phyloP scores from a whole-genome alignment of 352 stramenopile species.

The Peronospora destructor region DNA sequence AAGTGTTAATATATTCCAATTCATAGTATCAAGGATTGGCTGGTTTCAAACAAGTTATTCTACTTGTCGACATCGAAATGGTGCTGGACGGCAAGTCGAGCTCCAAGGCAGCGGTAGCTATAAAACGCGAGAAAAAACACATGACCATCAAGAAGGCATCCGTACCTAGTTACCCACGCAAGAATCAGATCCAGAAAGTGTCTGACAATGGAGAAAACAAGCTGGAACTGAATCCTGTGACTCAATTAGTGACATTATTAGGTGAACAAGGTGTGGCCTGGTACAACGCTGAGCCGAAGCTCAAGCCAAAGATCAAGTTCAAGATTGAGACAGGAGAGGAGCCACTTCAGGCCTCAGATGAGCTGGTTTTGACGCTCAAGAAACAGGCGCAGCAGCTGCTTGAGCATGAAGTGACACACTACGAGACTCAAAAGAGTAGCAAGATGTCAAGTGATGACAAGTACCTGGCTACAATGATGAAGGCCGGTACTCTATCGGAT shows the following conservation, averaged over 20 bases:
- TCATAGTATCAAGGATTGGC: constrained; percentile 10
- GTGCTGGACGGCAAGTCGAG: constrained; percentile 9
- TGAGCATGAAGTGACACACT: constrained; percentile 49
- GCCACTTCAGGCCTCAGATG: constrained; percentile 22
- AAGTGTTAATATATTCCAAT: not conserved
- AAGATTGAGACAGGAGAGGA: constrained; percentile 6
- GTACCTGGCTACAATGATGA: constrained; percentile 83
- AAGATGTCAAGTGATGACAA: constrained; percentile 83
- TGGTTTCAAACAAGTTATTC: constrained; percentile 9
- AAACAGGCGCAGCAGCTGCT: constrained; percentile 52
- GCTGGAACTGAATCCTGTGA: constrained; percentile 13
- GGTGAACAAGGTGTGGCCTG: constrained; percentile 29
- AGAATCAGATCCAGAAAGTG: not conserved
- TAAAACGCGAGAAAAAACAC: constrained; percentile 1
- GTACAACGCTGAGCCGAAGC: constrained; percentile 30
- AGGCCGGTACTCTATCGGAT: constrained; percentile 80
- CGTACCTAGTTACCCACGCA: not conserved
- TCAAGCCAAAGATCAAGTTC: constrained; percentile 23
- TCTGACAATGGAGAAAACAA: not conserved
- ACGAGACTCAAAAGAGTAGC: constrained; percentile 53
- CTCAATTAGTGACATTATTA: constrained; percentile 29
- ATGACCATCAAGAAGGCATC: constrained; percentile 3
- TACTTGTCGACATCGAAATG: constrained; percentile 14
- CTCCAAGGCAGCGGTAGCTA: not conserved
- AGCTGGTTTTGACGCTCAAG: constrained; percentile 48